Evolutionary conservation across 2,329 filamentous ascomycete genomes (phyloP).

Genomic region (Bipolaris gigantea): DNA sequence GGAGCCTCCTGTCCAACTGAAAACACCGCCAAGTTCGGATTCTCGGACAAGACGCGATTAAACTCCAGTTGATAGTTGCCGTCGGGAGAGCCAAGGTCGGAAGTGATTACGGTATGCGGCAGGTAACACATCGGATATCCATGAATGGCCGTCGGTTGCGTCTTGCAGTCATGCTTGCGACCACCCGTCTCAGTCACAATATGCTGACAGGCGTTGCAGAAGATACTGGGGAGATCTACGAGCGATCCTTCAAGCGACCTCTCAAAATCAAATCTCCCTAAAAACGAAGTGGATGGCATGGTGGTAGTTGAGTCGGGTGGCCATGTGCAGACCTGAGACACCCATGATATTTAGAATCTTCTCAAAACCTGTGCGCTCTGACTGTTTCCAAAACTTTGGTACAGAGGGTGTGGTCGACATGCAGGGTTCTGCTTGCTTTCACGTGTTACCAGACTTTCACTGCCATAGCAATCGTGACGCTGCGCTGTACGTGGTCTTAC

Average conservation of each 20-base stretch:
- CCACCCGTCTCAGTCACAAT: neutral
- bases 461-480: neutral
- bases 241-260: neutral
- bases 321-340: neutral
- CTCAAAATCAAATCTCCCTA: slow-evolving; percentile 1
- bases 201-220: slow-evolving; percentile 1
- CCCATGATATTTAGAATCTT: neutral
- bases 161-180: slow-evolving; percentile 1
- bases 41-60: slow-evolving; percentile 13
- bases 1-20: slow-evolving; percentile 9
- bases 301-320: neutral
- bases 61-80: slow-evolving; percentile 7
- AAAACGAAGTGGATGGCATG: slow-evolving; percentile 3
- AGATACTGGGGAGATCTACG: neutral
- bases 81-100: slow-evolving; percentile 9
- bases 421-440: neutral
- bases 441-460: neutral
- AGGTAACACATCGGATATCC: slow-evolving; percentile 4
- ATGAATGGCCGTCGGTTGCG: neutral
- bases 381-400: neutral
- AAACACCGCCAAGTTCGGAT: slow-evolving; percentile 15
- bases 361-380: neutral
- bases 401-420: neutral
- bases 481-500: neutral
- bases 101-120: slow-evolving; percentile 12